These are phyloP conservation scores for Melastoma candidum DNA, from an alignment of 441 rosid genomes.

Conservation along the genomic window DNA sequence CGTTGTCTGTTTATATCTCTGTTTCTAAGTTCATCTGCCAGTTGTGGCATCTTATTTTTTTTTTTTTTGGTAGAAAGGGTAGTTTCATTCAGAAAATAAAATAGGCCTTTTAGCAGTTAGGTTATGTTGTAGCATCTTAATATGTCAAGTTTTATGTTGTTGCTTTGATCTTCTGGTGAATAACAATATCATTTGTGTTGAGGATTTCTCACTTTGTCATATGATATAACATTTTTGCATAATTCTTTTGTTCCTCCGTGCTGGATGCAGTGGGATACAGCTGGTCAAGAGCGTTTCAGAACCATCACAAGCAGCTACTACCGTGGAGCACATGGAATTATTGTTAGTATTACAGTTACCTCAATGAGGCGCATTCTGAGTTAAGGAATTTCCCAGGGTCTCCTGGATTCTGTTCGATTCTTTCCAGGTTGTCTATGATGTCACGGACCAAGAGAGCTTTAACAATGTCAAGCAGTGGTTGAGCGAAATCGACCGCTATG, in stretches of 20 bases:
- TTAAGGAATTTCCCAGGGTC: not conserved
- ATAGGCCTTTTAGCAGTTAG: too few relatives aligned
- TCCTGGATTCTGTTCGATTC: not conserved
- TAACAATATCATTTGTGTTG: too few relatives aligned
- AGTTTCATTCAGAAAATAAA: too few relatives aligned
- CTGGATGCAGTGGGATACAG: slow-evolving; percentile 57
- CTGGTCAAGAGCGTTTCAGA: slow-evolving; percentile 69
- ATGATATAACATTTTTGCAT: too few relatives aligned
- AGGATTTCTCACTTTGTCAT: too few relatives aligned
- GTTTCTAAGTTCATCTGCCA: not conserved
- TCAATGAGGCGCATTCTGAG: not conserved
- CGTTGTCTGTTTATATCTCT: not conserved
- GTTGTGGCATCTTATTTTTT: too few relatives aligned
- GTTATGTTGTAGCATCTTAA: not conserved
- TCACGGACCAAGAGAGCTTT: slow-evolving; percentile 76
- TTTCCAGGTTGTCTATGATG: slow-evolving; percentile 66
- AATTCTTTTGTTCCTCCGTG: slow-evolving; percentile 1
- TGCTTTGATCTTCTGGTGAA: too few relatives aligned
- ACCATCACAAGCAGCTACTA: slow-evolving; percentile 72
- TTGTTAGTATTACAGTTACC: slow-evolving; percentile 22
- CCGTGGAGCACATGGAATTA: slow-evolving; percentile 68
- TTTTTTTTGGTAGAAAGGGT: too few relatives aligned
- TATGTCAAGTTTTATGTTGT: too few relatives aligned
- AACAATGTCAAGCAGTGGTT: slow-evolving; percentile 84
- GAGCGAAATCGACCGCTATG: slow-evolving; percentile 83